phyloP scores from a whole-genome alignment of 805 yeast genomes.

The Kodamaea kaohsiungensis region DNA sequence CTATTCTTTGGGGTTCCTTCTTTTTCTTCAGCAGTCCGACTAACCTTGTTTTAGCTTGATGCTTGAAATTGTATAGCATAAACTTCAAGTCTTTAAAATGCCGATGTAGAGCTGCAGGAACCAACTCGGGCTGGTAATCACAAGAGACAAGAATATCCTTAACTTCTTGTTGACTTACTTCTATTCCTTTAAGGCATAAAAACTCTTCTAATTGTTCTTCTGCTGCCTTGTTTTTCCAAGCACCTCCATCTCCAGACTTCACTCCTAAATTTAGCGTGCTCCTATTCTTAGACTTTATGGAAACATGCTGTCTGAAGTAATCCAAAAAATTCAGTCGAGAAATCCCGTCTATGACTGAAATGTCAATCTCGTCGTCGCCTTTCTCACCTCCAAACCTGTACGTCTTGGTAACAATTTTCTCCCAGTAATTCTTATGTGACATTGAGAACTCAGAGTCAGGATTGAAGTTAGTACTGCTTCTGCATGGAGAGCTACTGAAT shows the following conservation, averaged over 20 bases:
- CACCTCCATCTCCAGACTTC: constrained; percentile 13
- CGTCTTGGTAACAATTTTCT: constrained; percentile 47
- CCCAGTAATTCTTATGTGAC: constrained; percentile 50
- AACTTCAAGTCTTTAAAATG: constrained; percentile 1
- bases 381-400: constrained; percentile 38
- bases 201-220: not conserved
- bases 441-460: constrained; percentile 15
- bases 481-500: constrained; percentile 24
- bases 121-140: not conserved
- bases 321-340: constrained; percentile 19
- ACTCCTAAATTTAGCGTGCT: constrained; percentile 15
- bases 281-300: constrained; percentile 15
- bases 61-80: not conserved
- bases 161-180: not conserved
- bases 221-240: constrained; percentile 1
- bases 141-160: not conserved
- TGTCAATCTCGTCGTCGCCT: constrained; percentile 38
- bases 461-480: constrained; percentile 27
- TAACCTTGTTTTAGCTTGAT: not conserved
- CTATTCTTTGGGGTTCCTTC: not conserved
- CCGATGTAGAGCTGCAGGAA: not conserved
- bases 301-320: constrained; percentile 14
- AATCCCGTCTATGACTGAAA: constrained; percentile 27
- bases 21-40: not conserved
- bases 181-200: not conserved